These are phyloP conservation scores for Nicotiana sylvestris DNA, from an alignment of 257 asterid genomes.

Conservation along the genomic window DNA sequence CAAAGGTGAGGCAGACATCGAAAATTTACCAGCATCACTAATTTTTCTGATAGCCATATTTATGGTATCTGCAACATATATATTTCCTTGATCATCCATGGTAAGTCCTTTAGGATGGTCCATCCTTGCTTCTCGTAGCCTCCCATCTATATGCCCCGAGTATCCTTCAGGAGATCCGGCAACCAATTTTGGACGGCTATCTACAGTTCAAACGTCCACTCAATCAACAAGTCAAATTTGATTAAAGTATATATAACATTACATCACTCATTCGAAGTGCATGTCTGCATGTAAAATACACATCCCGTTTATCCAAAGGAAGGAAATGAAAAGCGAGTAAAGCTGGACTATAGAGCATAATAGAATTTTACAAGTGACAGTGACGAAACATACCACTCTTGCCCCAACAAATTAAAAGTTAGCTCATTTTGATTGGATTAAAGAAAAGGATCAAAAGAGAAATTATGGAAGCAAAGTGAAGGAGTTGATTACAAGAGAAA, in stretches of 20 bases:
- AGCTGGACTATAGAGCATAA: background rate
- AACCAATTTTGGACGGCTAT: conserved; percentile 84
- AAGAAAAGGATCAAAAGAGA: background rate
- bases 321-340: background rate
- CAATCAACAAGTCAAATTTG: background rate
- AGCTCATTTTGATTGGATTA: background rate
- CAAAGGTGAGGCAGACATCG: background rate
- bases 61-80: conserved; percentile 87
- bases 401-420: background rate
- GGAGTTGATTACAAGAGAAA: background rate
- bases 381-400: background rate
- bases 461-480: background rate
- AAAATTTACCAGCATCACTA: conserved; percentile 58
- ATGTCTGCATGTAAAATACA: background rate
- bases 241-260: background rate
- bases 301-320: background rate
- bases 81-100: conserved; percentile 70
- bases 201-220: conserved; percentile 32
- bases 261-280: background rate
- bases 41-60: conserved; percentile 92
- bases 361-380: background rate
- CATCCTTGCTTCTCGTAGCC: conserved; percentile 81
- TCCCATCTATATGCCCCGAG: conserved; percentile 89
- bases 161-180: conserved; percentile 92
- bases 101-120: conserved; percentile 89